Conservation (phyloP, 768 basidiomycete genomes). For the Russula olivacea region DNA sequence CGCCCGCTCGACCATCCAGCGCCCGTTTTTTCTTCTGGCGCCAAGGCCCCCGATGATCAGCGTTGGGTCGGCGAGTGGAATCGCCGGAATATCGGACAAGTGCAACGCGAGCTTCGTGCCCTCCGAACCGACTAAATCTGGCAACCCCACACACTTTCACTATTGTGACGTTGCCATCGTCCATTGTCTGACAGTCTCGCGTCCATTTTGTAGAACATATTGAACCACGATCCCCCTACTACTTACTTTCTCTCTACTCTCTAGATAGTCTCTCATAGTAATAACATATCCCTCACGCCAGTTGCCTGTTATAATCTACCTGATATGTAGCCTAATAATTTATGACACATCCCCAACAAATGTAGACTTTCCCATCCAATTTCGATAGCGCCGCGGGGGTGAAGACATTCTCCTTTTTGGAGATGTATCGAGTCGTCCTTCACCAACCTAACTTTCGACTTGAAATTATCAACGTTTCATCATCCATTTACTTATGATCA, state of each 20-base stretch:
- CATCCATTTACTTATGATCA: neutral
- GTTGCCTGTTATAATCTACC: neutral
- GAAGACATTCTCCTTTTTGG: neutral
- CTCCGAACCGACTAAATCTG: too few relatives aligned
- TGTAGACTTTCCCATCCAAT: too few relatives aligned
- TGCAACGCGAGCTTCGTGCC: slow-evolving; percentile 27
- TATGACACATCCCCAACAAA: neutral
- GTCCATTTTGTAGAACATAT: slow-evolving; percentile 2
- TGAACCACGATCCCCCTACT: neutral
- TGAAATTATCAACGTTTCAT: too few relatives aligned
- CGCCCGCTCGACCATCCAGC: neutral
- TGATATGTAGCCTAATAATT: neutral
- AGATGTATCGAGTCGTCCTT: neutral
- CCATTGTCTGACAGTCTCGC: neutral
- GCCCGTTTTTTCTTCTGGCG: slow-evolving; percentile 17
- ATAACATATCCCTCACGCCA: neutral
- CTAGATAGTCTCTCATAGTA: neutral
- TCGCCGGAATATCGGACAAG: slow-evolving; percentile 21
- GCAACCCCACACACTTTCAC: too few relatives aligned
- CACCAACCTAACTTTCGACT: neutral
- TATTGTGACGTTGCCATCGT: too few relatives aligned
- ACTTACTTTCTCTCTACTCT: neutral
- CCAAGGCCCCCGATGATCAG: slow-evolving; percentile 19
- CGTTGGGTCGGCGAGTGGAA: slow-evolving; percentile 26
- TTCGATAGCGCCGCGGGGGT: neutral